A percentile compares a stretch with the other conserved stretches of the same genome.
These are phyloP conservation scores for Cladorrhinum samala DNA, from an alignment of 495 filamentous ascomycete genomes.

Conservation along the genomic window DNA sequence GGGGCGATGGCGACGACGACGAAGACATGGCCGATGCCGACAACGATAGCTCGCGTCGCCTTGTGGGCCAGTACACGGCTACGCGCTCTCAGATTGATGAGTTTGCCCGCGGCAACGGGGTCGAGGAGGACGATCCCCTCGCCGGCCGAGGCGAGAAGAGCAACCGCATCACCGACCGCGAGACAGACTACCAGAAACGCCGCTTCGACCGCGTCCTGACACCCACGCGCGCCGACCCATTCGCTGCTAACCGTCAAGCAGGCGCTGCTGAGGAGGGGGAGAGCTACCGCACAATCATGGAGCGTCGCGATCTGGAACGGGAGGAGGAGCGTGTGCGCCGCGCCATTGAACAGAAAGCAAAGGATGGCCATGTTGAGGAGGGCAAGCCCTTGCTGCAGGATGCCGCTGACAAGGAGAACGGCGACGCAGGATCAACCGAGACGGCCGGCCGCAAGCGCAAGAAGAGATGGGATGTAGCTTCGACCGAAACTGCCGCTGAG, in stretches of 20 bases:
- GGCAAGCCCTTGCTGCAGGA: conserved; percentile 63
- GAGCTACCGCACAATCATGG: conserved; percentile 90
- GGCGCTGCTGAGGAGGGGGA: conserved; percentile 55
- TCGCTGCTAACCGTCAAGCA: conserved; percentile 67
- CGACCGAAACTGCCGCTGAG: conserved; percentile 44
- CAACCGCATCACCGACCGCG: conserved; percentile 81
- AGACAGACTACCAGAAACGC: conserved; percentile 97
- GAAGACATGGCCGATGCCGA: conserved; percentile 75
- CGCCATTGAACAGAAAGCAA: conserved; percentile 67
- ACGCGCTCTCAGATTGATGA: conserved; percentile 88
- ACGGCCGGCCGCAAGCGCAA: conserved; percentile 69
- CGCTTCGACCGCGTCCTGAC: conserved; percentile 81
- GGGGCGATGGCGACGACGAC: conserved; percentile 71
- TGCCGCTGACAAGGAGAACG: conserved; percentile 61
- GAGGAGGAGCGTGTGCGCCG: conserved; percentile 86
- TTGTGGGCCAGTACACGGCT: conserved; percentile 97
- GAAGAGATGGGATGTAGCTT: conserved; percentile 83
- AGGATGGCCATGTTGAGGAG: conserved; percentile 52
- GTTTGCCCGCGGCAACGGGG: conserved; percentile 76
- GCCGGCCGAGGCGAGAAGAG: conserved; percentile 75
- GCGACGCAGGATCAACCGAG: conserved; percentile 62
- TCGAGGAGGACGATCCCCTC: conserved; percentile 88
- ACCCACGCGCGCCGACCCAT: conserved; percentile 83
- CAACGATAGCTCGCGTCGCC: conserved; percentile 62
- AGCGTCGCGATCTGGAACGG: conserved; percentile 79